Conservation (phyloP, 331 rosid species). For the Acacia pycnantha region DNA sequence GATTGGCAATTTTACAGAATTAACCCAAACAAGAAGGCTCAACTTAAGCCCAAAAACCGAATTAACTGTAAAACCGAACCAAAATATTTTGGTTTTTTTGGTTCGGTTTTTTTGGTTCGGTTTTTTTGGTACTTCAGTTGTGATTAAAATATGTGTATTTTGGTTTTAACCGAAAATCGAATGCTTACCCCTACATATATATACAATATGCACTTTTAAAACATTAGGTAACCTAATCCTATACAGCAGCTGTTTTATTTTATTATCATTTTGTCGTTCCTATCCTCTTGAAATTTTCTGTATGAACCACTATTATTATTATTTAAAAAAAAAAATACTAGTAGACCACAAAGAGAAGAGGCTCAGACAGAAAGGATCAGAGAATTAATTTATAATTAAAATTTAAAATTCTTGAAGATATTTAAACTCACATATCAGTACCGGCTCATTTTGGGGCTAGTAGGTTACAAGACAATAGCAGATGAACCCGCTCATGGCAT, state of each 20-base stretch:
- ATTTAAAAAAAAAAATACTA: neutral
- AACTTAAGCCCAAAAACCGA: too few relatives aligned
- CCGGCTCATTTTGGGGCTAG: neutral
- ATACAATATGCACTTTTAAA: neutral
- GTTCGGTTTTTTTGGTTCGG: too few relatives aligned
- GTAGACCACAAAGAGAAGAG: neutral
- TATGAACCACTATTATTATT: neutral
- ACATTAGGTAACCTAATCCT: neutral
- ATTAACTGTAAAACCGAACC: too few relatives aligned
- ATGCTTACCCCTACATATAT: too few relatives aligned
- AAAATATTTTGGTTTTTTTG: too few relatives aligned
- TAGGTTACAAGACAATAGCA: neutral
- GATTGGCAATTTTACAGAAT: too few relatives aligned
- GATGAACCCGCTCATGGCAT: neutral
- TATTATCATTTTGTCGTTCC: neutral
- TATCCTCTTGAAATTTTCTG: neutral
- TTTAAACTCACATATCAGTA: neutral
- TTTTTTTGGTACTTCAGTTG: too few relatives aligned
- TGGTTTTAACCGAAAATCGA: too few relatives aligned
- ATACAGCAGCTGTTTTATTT: too few relatives aligned
- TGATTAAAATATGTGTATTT: too few relatives aligned
- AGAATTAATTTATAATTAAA: neutral
- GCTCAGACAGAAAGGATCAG: neutral
- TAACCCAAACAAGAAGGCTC: too few relatives aligned
- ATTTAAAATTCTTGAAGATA: neutral